Evolutionary conservation across 257 asterid genomes (phyloP), one percentile per base, ranked within the genome.

Genomic region (Nyctanthes arbortristis): DNA sequence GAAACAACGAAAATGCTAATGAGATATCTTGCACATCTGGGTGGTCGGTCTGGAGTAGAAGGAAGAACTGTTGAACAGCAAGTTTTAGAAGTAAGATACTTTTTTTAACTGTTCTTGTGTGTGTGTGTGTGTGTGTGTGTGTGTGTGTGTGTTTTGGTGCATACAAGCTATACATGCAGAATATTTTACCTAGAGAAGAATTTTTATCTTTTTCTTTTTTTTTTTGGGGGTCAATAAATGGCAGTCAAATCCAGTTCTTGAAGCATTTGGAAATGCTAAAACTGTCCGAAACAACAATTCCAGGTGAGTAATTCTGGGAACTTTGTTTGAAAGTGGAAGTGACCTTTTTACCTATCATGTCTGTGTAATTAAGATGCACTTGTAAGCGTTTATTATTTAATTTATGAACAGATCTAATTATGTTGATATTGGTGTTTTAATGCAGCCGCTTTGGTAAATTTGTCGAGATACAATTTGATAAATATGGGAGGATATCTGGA

Each of bases 251-350:
- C 98, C 97, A 25, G 96, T 93, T 80, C 98, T 93, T 71, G 98
- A 93, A 90, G 98, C 97, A 74, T 93, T 93, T 85, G 98, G 98
- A 74, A 93, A 93, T 88, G 98, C 98, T 74, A 93, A 93, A 80
- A 93, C 97, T 47, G 93, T 93, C 66, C 82, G 97, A 84, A 93
- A 90, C 80, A 90, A 93, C 80, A 93, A 93, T 81, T 93, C 98
- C 63, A 93, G 98, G 98, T 90, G 71, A 82, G 84, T 32, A 74
- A 30, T 47, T 54, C 27, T 60, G 56, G 71, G 71, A 62, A 55
- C 75, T 76, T 64, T 30, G 68, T 37, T 22, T 47, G 54, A 25
- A 62, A 68, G 35, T 78, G 16, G 52, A 7, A 28, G 4, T 35
- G 31, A 25, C 52, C 18, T 70, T 49, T 68, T 28, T 22, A 33